phyloP scores from a whole-genome alignment of 1,284 basidiomycete species.

The Leccinum ponderosum region DNA sequence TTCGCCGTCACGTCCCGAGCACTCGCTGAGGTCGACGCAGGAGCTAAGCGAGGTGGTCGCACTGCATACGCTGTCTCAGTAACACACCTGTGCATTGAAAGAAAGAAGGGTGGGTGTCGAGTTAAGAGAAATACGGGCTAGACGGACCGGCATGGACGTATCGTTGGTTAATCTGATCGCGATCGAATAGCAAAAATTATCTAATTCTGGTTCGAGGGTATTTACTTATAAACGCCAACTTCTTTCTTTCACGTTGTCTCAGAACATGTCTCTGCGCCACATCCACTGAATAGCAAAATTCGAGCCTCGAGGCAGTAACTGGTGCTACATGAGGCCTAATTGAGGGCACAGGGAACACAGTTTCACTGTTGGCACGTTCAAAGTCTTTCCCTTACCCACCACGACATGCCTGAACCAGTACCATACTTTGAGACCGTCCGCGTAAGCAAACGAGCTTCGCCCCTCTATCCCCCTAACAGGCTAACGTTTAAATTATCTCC shows the following conservation, averaged over 20 bases:
- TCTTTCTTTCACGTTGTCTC: conserved; percentile 27
- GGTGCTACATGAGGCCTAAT: conserved; percentile 20
- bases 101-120: neutral
- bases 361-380: neutral
- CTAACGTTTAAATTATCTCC: neutral
- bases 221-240: conserved; percentile 14
- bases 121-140: conserved; percentile 3
- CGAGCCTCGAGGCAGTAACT: conserved; percentile 32
- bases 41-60: conserved; percentile 5
- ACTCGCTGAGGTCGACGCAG: neutral
- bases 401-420: conserved; percentile 22
- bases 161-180: conserved; percentile 18
- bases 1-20: conserved; percentile 3
- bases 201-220: conserved; percentile 19
- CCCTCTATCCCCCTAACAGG: neutral
- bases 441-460: conserved; percentile 38
- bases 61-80: neutral
- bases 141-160: conserved; percentile 8
- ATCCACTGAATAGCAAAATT: conserved; percentile 12
- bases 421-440: conserved; percentile 86
- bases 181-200: conserved; percentile 21
- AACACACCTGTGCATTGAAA: neutral
- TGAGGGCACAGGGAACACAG: neutral
- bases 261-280: conserved; percentile 27
- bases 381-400: conserved; percentile 9